Evolutionary conservation across 768 basidiomycete species (phyloP), one percentile per base, ranked within the genome.

Genomic region (Naganishia vaughanmartiniae): DNA sequence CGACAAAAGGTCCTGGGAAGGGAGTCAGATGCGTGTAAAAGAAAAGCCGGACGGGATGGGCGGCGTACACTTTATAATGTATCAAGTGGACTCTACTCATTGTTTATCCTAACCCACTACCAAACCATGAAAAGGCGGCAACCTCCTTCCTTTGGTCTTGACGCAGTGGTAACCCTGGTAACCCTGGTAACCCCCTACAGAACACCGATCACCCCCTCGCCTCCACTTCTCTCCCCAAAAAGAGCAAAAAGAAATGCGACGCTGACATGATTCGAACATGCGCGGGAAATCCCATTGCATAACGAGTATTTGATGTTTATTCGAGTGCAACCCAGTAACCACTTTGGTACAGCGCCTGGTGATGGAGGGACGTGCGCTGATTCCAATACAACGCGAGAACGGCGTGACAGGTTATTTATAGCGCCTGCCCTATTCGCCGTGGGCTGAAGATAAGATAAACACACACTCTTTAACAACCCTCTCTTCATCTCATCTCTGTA

Each of bases 201-300:
- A n/a, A n/a, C n/a, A n/a, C n/a, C n/a, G n/a, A n/a, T n/a, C 42
- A 2, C 42, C 2, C 42, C 42, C 17, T 15, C 14, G 2, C 42
- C 42, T 42, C 15, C 42, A 9, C 42, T 9, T 15, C 42, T 2
- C 42, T 15, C 7, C 42, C 7, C 5, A 42, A 15, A 42, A 7
- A 7, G 2, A 7, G n/a, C 60, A 42, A 63, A 63, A 63, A 63
- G 39, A 36, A n/a, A 58, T 28, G 39, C 60, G 60, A 63, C 60
- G 60, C 60, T 63, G 60, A 63, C 60, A 63, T 63, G 60, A 63
- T 63, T 63, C 60, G 60, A 63, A 63, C 60, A 63, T 63, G 60
- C 60, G 60, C 60, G 60, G 39, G 60, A 63, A 34, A 63, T 34
- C 60, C 60, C 60, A 63, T 63, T 63, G 60, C 60, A 63, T 63